These are phyloP conservation scores for Globisporangium okanoganense DNA, from an alignment of 352 stramenopile genomes.

Conservation along the genomic window DNA sequence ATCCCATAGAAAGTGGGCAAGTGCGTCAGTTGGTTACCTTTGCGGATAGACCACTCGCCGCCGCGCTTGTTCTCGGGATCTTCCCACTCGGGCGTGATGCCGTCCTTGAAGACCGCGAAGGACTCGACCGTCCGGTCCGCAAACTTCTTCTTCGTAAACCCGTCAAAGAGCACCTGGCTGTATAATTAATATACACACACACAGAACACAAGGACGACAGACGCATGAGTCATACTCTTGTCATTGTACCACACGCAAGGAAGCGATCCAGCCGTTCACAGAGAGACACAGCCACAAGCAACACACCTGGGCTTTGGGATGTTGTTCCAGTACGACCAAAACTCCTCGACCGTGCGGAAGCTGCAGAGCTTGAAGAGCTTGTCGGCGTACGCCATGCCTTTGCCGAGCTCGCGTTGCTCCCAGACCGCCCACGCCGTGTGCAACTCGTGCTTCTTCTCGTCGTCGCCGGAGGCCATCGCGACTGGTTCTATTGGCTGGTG, in stretches of 20 bases:
- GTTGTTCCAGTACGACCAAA: slow-evolving; percentile 91
- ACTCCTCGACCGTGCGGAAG: slow-evolving; percentile 86
- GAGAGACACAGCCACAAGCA: neutral
- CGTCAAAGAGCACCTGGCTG: slow-evolving; percentile 79
- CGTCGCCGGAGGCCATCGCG: slow-evolving; percentile 41
- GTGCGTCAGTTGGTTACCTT: slow-evolving; percentile 31
- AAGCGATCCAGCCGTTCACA: neutral
- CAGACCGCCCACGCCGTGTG: slow-evolving; percentile 85
- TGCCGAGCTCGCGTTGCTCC: slow-evolving; percentile 78
- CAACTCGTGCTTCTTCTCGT: slow-evolving; percentile 64
- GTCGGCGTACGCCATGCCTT: slow-evolving; percentile 79
- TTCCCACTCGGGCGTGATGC: slow-evolving; percentile 89
- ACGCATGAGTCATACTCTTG: neutral
- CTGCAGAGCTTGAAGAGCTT: slow-evolving; percentile 87
- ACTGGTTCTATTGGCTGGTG: neutral
- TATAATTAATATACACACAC: neutral
- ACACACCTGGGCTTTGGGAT: slow-evolving; percentile 83
- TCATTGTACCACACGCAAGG: neutral
- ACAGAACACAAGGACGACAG: neutral
- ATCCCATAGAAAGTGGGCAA: neutral
- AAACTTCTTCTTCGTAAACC: slow-evolving; percentile 88
- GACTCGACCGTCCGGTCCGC: slow-evolving; percentile 91
- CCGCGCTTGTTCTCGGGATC: slow-evolving; percentile 87
- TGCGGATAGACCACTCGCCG: slow-evolving; percentile 83
- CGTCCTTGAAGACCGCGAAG: slow-evolving; percentile 91